These are phyloP conservation scores for Thalassiosira pacifica DNA, from an alignment of 352 stramenopile species.

Conservation along the genomic window DNA sequence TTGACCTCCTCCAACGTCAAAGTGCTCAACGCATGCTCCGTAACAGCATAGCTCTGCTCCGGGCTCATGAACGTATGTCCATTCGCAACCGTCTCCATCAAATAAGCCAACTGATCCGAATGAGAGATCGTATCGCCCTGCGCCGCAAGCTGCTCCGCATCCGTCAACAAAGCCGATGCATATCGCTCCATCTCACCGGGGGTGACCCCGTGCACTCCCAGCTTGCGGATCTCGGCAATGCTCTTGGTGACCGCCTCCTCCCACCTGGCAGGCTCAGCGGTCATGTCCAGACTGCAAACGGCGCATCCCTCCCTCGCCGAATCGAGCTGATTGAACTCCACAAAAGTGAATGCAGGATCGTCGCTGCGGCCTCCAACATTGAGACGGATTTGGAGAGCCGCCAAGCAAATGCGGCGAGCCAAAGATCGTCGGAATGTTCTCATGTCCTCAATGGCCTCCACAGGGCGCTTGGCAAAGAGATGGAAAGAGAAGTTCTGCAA, in stretches of 20 bases:
- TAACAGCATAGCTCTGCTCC: slow-evolving; percentile 87
- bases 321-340: slow-evolving; percentile 92
- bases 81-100: slow-evolving; percentile 91
- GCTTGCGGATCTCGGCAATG: slow-evolving; percentile 88
- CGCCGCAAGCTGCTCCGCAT: slow-evolving; percentile 88
- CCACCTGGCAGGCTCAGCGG: slow-evolving; percentile 86
- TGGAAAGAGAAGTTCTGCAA: slow-evolving; percentile 91
- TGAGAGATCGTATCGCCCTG: slow-evolving; percentile 88
- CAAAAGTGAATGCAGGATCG: slow-evolving; percentile 90
- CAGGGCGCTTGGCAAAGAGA: slow-evolving; percentile 90
- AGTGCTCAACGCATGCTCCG: slow-evolving; percentile 84
- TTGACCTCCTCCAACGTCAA: slow-evolving; percentile 89
- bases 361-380: slow-evolving; percentile 86
- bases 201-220: slow-evolving; percentile 89
- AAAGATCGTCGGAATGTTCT: slow-evolving; percentile 85
- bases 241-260: slow-evolving; percentile 86
- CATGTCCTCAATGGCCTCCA: slow-evolving; percentile 88
- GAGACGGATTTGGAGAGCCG: slow-evolving; percentile 89
- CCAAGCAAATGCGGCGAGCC: slow-evolving; percentile 88
- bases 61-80: slow-evolving; percentile 91
- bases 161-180: slow-evolving; percentile 87
- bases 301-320: slow-evolving; percentile 90
- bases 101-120: slow-evolving; percentile 88
- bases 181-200: slow-evolving; percentile 89
- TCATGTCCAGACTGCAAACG: slow-evolving; percentile 91